A percentile compares a stretch with the other conserved stretches of the same genome.
Evolutionary conservation across 306 rosid genomes (phyloP).

Genomic region (Carpinus viminea): DNA sequence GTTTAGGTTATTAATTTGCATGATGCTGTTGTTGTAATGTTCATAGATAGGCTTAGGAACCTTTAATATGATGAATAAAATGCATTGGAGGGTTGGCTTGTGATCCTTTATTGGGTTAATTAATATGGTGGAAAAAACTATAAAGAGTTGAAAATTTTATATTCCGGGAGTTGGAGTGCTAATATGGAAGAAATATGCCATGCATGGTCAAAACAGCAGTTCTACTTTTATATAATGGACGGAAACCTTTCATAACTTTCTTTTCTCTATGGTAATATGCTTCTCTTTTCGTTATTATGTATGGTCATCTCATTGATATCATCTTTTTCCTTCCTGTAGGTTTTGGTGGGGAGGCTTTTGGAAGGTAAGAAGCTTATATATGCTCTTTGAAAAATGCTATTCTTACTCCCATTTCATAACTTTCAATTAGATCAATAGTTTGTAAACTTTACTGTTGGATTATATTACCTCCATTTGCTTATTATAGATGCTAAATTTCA

Average conservation of each 20-base stretch:
- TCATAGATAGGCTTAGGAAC: background rate
- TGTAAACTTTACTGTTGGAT: too few relatives aligned
- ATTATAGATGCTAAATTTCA: too few relatives aligned
- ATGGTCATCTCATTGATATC: constrained; percentile 25
- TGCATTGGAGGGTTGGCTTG: background rate
- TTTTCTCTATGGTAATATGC: background rate
- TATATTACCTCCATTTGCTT: too few relatives aligned
- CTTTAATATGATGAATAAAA: background rate
- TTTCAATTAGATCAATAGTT: too few relatives aligned
- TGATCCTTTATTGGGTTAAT: background rate
- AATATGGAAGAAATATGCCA: background rate
- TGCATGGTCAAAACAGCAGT: background rate
- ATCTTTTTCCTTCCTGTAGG: constrained; percentile 46
- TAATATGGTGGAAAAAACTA: background rate
- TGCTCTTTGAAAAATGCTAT: background rate
- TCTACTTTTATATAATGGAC: background rate
- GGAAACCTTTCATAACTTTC: background rate
- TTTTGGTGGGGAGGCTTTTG: constrained; percentile 97
- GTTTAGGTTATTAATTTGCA: background rate
- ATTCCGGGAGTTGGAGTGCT: background rate
- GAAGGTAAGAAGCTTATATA: constrained; percentile 66
- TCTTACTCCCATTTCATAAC: background rate
- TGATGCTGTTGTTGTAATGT: background rate
- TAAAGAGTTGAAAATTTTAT: background rate
- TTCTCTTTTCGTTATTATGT: constrained; percentile 18